phyloP scores from a whole-genome alignment of 352 stramenopile species.

The Albugo candida region DNA sequence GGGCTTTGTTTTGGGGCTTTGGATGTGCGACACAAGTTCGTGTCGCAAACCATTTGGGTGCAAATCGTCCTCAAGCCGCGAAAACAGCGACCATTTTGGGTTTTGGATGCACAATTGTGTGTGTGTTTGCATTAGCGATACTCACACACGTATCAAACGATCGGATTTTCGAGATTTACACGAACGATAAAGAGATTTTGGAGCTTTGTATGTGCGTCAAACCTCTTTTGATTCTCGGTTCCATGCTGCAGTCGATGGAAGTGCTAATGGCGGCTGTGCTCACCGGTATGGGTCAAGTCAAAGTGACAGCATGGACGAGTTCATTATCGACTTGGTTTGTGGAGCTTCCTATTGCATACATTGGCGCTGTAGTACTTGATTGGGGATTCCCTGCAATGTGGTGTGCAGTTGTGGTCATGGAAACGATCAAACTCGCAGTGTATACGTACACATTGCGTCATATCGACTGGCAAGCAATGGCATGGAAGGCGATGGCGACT shows the following conservation, averaged over 20 bases:
- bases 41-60: slow-evolving; percentile 55
- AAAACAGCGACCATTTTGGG: slow-evolving; percentile 37
- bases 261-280: slow-evolving; percentile 25
- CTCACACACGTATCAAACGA: slow-evolving; percentile 17
- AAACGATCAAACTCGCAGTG: slow-evolving; percentile 21
- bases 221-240: slow-evolving; percentile 32
- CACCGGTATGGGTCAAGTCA: slow-evolving; percentile 30
- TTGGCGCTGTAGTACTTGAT: slow-evolving; percentile 21
- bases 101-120: slow-evolving; percentile 31
- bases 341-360: slow-evolving; percentile 33
- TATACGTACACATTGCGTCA: slow-evolving; percentile 18
- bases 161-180: slow-evolving; percentile 36
- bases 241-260: slow-evolving; percentile 38
- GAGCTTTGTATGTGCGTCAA: slow-evolving; percentile 29
- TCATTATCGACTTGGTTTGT: slow-evolving; percentile 34
- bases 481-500: slow-evolving; percentile 14
- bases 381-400: slow-evolving; percentile 28
- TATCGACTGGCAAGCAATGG: slow-evolving; percentile 24
- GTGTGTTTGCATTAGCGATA: slow-evolving; percentile 24
- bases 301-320: slow-evolving; percentile 27
- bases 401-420: slow-evolving; percentile 29
- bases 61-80: slow-evolving; percentile 37
- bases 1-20: slow-evolving; percentile 66
- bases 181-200: slow-evolving; percentile 26
- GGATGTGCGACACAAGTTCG: slow-evolving; percentile 58